Evolutionary conservation across 495 filamentous ascomycete species (phyloP).

Genomic region (Choiromyces venosus): DNA sequence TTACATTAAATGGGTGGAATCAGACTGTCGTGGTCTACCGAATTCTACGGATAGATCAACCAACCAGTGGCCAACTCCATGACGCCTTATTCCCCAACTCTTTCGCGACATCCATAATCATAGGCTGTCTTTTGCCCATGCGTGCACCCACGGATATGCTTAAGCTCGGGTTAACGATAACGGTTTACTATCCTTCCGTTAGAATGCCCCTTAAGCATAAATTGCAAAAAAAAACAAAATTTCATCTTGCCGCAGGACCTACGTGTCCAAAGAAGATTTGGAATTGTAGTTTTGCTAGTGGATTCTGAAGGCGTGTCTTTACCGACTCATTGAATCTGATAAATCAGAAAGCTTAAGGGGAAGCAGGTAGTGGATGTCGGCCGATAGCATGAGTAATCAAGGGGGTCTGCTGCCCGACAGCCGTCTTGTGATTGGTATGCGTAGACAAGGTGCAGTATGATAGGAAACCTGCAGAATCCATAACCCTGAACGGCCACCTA

Average conservation of each 20-base stretch:
- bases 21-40: not conserved
- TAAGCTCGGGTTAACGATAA: not conserved
- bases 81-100: conserved; percentile 1
- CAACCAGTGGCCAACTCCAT: not conserved
- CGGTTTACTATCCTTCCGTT: not conserved
- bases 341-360: not conserved
- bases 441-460: not conserved
- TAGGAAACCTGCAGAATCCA: not conserved
- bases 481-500: not conserved
- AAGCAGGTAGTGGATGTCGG: not conserved
- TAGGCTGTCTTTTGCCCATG: not conserved
- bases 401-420: not conserved
- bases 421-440: not conserved
- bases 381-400: not conserved
- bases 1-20: not conserved
- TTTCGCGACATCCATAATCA: not conserved
- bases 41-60: not conserved
- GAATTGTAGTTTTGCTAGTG: not conserved
- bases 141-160: not conserved
- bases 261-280: conserved; percentile 1
- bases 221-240: not conserved
- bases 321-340: not conserved
- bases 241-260: not conserved
- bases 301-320: not conserved
- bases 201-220: not conserved